Evolutionary conservation across 164 flowering plant genomes (phyloP).

Genomic region (Protea cynaroides): DNA sequence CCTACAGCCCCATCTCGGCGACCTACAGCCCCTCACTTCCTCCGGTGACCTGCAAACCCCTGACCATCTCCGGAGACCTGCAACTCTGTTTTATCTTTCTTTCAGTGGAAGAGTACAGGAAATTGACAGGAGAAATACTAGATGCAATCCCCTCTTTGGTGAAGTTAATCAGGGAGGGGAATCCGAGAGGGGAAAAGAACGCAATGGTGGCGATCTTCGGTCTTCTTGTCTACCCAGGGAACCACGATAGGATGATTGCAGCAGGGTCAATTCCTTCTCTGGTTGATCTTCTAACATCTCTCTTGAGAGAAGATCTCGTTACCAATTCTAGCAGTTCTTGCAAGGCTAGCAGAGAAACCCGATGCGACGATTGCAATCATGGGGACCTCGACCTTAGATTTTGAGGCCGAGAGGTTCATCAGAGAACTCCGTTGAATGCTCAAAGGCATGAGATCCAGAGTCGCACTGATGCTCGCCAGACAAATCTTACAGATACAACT

Average conservation of each 20-base stretch:
- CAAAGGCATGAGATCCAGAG: slow-evolving; percentile 72
- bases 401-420: slow-evolving; percentile 38
- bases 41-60: too few relatives aligned
- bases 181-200: slow-evolving; percentile 54
- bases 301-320: slow-evolving; percentile 33
- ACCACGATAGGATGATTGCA: slow-evolving; percentile 41
- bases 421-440: slow-evolving; percentile 53
- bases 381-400: slow-evolving; percentile 19
- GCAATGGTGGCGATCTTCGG: slow-evolving; percentile 58
- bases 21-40: too few relatives aligned
- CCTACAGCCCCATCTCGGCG: too few relatives aligned
- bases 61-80: too few relatives aligned
- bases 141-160: slow-evolving; percentile 53
- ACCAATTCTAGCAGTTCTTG: slow-evolving; percentile 55
- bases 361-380: slow-evolving; percentile 50
- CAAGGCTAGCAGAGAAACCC: slow-evolving; percentile 44
- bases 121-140: slow-evolving; percentile 45
- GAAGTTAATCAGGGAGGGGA: slow-evolving; percentile 35
- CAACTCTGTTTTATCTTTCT: slow-evolving; percentile 67
- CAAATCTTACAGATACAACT: slow-evolving; percentile 82
- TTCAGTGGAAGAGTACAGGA: slow-evolving; percentile 52
- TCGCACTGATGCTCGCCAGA: slow-evolving; percentile 76
- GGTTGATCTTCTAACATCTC: slow-evolving; percentile 25
- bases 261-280: slow-evolving; percentile 51
- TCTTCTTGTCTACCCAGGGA: slow-evolving; percentile 38